Conservation (phyloP, 345 rosid genomes). For the Lepidium aucheri region DNA sequence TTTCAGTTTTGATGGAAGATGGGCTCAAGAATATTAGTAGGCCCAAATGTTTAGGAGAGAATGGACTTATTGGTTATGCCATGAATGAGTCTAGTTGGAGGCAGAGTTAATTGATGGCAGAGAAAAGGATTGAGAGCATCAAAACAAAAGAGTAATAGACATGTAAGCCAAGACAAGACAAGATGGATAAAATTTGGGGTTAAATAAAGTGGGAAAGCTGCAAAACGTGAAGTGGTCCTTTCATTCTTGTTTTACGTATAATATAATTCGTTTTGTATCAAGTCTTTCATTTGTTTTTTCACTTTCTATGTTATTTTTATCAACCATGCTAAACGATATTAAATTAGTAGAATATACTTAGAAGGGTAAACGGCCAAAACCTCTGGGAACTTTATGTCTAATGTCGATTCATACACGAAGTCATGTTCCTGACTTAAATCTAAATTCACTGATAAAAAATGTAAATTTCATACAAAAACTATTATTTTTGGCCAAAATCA, state of each 20-base stretch:
- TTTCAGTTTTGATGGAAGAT: background rate
- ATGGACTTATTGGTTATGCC: background rate
- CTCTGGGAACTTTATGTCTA: too few species aligned
- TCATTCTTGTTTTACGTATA: background rate
- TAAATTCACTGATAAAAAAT: too few species aligned
- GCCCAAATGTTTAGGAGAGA: background rate
- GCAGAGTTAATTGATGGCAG: background rate
- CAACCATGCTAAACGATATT: background rate
- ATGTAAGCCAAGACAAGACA: slow-evolving; percentile 15
- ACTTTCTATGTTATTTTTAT: background rate
- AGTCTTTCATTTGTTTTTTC: background rate
- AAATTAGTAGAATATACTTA: too few species aligned
- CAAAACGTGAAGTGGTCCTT: slow-evolving; percentile 18
- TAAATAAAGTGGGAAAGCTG: background rate
- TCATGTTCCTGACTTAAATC: too few species aligned
- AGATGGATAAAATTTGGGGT: background rate
- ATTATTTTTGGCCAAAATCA: too few species aligned
- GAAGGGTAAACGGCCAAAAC: too few species aligned
- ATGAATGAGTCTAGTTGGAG: background rate
- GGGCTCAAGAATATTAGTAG: background rate
- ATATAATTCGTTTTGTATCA: background rate
- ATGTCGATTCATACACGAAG: too few species aligned
- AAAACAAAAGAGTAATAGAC: slow-evolving; percentile 17
- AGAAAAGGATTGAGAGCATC: background rate
- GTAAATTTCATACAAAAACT: too few species aligned